Percentiles rank a stretch among this genome's conserved stretches.
phyloP scores from a whole-genome alignment of 2,329 filamentous ascomycete genomes.

The Coleophoma crateriformis region DNA sequence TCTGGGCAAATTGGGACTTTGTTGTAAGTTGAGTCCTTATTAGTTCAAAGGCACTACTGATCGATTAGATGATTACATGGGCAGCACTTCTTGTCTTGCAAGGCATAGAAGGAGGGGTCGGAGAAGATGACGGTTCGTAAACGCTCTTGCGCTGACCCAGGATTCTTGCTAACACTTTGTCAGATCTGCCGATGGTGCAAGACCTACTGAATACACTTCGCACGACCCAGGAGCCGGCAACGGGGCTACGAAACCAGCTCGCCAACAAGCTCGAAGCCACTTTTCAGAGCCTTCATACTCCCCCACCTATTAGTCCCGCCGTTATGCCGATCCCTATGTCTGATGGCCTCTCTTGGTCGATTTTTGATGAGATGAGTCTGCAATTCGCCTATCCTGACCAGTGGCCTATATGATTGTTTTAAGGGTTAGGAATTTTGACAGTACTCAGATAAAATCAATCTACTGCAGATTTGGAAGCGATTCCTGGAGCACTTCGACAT shows the following conservation, averaged over 20 bases:
- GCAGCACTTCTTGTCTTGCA: slow-evolving; percentile 37
- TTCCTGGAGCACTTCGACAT: too few relatives aligned
- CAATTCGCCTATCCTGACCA: slow-evolving; percentile 4
- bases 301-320: slow-evolving; percentile 6
- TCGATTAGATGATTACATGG: slow-evolving; percentile 34
- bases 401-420: background rate
- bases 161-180: background rate
- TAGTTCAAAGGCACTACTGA: background rate
- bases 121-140: slow-evolving; percentile 29
- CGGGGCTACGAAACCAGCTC: slow-evolving; percentile 13
- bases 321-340: background rate
- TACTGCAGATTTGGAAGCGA: too few relatives aligned
- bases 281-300: slow-evolving; percentile 17
- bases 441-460: too few relatives aligned
- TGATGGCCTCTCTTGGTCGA: slow-evolving; percentile 11
- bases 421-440: background rate
- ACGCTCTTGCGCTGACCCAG: background rate
- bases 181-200: slow-evolving; percentile 18
- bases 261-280: slow-evolving; percentile 14
- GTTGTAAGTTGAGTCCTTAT: slow-evolving; percentile 14
- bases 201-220: slow-evolving; percentile 16
- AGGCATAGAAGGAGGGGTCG: slow-evolving; percentile 33
- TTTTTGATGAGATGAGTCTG: slow-evolving; percentile 16
- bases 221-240: slow-evolving; percentile 13
- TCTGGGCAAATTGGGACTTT: slow-evolving; percentile 39